Evolutionary conservation across 768 basidiomycete genomes (phyloP).

Genomic region (Udeniomyces megalosporus): DNA sequence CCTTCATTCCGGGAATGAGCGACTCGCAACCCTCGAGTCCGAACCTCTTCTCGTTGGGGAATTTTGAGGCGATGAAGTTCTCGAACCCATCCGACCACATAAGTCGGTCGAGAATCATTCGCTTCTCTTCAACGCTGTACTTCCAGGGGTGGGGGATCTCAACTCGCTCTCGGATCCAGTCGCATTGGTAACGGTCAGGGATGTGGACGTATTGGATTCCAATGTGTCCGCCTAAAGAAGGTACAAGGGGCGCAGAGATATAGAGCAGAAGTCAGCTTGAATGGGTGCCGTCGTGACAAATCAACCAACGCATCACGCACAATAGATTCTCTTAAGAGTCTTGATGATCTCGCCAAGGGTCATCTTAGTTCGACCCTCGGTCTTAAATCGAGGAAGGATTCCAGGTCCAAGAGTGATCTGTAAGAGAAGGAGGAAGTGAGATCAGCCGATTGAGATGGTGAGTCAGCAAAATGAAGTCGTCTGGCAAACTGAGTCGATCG

Average conservation of each 20-base stretch:
- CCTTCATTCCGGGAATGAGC: conserved; percentile 98
- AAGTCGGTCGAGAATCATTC: conserved; percentile 95
- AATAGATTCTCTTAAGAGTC: conserved; percentile 80
- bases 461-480: neutral
- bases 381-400: conserved; percentile 88
- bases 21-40: conserved; percentile 97
- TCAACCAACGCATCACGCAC: conserved; percentile 37
- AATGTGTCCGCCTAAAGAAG: conserved; percentile 49
- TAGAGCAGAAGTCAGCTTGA: neutral
- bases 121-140: conserved; percentile 94
- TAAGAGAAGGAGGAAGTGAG: neutral
- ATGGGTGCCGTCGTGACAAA: neutral
- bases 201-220: conserved; percentile 50
- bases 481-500: too few species aligned
- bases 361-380: conserved; percentile 71
- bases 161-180: conserved; percentile 94
- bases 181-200: conserved; percentile 94
- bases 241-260: neutral
- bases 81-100: conserved; percentile 99
- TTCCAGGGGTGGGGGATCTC: conserved; percentile 95
- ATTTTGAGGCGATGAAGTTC: conserved; percentile 95
- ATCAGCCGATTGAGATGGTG: neutral
- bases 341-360: conserved; percentile 79
- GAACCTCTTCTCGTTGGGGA: conserved; percentile 98
- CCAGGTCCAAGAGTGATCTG: conserved; percentile 82